A percentile compares a stretch with the other conserved stretches of the same genome.
phyloP scores from a whole-genome alignment of 2,329 filamentous ascomycete species.

The Colletotrichum sp. region DNA sequence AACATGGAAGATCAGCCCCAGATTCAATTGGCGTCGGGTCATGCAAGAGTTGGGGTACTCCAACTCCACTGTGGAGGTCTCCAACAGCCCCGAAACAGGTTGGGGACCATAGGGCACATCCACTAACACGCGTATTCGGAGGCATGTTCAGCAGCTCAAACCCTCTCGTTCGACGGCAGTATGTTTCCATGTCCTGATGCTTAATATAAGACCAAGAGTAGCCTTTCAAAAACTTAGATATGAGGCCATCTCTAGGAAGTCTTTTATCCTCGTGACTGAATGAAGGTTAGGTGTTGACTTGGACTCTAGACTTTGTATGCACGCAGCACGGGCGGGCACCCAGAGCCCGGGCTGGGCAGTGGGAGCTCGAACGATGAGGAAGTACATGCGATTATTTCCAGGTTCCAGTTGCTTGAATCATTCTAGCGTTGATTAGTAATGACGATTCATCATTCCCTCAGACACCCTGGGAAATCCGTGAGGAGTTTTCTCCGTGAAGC shows the following conservation, averaged over 20 bases:
- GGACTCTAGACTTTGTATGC: not conserved
- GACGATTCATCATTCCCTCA: not conserved
- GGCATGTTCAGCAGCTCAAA: not conserved
- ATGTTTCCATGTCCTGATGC: not conserved
- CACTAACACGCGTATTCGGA: not conserved
- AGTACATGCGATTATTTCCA: not conserved
- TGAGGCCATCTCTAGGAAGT: not conserved
- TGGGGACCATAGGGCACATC: not conserved
- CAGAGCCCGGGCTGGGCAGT: not conserved
- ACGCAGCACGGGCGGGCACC: too few species aligned
- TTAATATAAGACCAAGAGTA: not conserved
- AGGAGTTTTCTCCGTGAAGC: not conserved
- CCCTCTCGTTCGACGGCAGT: not conserved
- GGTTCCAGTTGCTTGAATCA: not conserved
- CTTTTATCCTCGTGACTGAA: not conserved
- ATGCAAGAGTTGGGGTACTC: not conserved
- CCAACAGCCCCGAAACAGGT: not conserved
- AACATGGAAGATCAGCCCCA: not conserved
- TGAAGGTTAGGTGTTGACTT: not conserved
- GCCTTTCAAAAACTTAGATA: not conserved
- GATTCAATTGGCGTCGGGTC: not conserved
- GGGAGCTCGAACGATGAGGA: not conserved
- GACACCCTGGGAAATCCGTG: not conserved
- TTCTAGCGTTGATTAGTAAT: not conserved
- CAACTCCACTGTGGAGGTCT: not conserved